Percentiles rank a stretch among this genome's conserved stretches.
phyloP scores from a whole-genome alignment of 305 asterid species.

The Fraxinus velutina region DNA sequence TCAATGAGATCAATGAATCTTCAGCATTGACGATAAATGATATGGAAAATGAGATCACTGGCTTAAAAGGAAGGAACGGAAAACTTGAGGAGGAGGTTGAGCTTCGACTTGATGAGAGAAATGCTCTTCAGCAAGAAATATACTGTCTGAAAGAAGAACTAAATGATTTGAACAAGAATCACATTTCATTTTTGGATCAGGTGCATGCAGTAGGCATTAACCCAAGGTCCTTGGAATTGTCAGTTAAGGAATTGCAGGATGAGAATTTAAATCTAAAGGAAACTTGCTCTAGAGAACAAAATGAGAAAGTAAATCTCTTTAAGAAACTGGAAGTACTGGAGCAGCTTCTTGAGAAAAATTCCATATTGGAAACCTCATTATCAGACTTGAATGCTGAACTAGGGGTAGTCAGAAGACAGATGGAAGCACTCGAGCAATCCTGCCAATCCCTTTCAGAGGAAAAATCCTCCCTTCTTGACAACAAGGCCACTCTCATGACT shows the following conservation, averaged over 20 bases:
- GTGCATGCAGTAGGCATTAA: conserved; percentile 59
- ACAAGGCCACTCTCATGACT: conserved; percentile 48
- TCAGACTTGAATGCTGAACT: conserved; percentile 81
- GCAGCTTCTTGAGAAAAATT: conserved; percentile 83
- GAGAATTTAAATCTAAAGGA: conserved; percentile 57
- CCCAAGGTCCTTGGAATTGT: conserved; percentile 55
- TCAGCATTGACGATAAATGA: conserved; percentile 58
- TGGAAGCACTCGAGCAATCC: conserved; percentile 58
- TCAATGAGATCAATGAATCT: conserved; percentile 55
- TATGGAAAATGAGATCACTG: conserved; percentile 65
- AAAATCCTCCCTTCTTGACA: conserved; percentile 64
- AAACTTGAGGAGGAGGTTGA: conserved; percentile 84
- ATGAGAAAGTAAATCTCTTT: conserved; percentile 64
- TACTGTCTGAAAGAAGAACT: conserved; percentile 90
- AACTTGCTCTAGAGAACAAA: conserved; percentile 52
- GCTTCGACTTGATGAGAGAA: conserved; percentile 81
- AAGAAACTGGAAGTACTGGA: conserved; percentile 64
- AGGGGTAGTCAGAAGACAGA: conserved; percentile 69
- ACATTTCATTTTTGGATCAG: conserved; percentile 59
- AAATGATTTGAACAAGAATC: conserved; percentile 59
- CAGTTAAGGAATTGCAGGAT: conserved; percentile 64
- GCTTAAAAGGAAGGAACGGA: conserved; percentile 61
- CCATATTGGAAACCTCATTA: conserved; percentile 74
- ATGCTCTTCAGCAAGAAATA: conserved; percentile 93
- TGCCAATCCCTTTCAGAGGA: conserved; percentile 61